phyloP scores from a whole-genome alignment of 2,329 filamentous ascomycete species.

The Chaetomium olivaceum region DNA sequence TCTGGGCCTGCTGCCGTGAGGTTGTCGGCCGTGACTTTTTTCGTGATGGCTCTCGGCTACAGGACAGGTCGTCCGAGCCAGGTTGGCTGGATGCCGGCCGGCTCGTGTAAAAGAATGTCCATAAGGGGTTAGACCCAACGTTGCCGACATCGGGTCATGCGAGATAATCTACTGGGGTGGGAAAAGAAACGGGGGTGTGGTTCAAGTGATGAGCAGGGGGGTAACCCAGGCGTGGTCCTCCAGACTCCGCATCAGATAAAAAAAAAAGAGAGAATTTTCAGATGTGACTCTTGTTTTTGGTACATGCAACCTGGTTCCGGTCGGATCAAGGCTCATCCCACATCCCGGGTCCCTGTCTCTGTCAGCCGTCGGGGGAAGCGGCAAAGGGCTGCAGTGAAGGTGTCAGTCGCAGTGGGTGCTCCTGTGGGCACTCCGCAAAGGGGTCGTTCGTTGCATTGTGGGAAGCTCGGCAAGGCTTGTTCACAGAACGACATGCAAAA shows the following conservation, averaged over 20 bases:
- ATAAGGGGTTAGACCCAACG: constrained; percentile 1
- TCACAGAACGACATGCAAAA: too few species aligned
- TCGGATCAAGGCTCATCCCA: too few species aligned
- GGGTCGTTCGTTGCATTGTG: too few species aligned
- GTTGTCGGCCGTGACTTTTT: background rate
- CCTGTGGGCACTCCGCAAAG: too few species aligned
- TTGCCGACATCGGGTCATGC: constrained; percentile 19
- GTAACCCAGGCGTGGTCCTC: background rate
- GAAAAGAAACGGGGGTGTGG: background rate
- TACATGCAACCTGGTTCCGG: too few species aligned
- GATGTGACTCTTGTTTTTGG: background rate
- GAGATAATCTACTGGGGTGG: constrained; percentile 3
- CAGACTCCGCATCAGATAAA: background rate
- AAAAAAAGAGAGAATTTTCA: background rate
- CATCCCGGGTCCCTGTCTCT: too few species aligned
- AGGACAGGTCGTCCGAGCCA: background rate
- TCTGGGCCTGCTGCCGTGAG: background rate
- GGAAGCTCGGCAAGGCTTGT: too few species aligned
- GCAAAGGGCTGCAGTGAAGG: too few species aligned
- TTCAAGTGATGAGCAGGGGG: background rate
- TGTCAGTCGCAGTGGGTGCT: too few species aligned
- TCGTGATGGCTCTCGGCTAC: background rate
- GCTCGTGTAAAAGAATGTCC: background rate
- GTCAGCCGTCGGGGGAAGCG: too few species aligned
- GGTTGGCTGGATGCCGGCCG: too few species aligned